phyloP scores from a whole-genome alignment of 2,329 filamentous ascomycete species.

The Aureobasidium lini region DNA sequence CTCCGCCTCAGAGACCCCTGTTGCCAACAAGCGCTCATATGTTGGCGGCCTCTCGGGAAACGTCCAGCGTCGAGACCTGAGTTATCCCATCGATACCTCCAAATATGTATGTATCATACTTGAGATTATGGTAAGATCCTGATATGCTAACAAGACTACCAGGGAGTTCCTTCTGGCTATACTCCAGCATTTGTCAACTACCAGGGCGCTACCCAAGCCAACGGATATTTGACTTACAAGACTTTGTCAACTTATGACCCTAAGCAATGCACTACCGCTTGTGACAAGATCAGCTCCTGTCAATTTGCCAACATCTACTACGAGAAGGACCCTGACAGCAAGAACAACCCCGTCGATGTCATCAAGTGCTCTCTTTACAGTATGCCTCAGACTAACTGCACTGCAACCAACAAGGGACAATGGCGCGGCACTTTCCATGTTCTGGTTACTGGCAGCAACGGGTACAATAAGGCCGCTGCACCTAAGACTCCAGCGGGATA shows the following conservation, averaged over 20 bases:
- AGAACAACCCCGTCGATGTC: conserved; percentile 11
- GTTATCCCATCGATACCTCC: conserved; percentile 7
- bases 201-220: background rate
- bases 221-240: conserved; percentile 11
- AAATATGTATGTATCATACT: background rate
- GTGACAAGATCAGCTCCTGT: conserved; percentile 18
- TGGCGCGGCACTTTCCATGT: conserved; percentile 30
- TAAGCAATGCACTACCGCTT: conserved; percentile 17
- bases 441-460: conserved; percentile 38
- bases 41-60: background rate
- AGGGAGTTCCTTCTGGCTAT: conserved; percentile 5
- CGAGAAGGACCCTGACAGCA: conserved; percentile 15
- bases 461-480: conserved; percentile 22
- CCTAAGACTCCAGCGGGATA: conserved; percentile 17
- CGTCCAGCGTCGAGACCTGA: background rate
- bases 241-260: conserved; percentile 18
- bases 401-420: conserved; percentile 30
- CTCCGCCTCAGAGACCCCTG: background rate
- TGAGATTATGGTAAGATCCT: background rate
- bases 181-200: conserved; percentile 7
- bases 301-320: conserved; percentile 23
- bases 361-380: conserved; percentile 33
- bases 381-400: conserved; percentile 21
- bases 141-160: background rate
- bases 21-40: conserved; percentile 3